Evolutionary conservation across 306 rosid species (phyloP).

Genomic region (Delonix regia): DNA sequence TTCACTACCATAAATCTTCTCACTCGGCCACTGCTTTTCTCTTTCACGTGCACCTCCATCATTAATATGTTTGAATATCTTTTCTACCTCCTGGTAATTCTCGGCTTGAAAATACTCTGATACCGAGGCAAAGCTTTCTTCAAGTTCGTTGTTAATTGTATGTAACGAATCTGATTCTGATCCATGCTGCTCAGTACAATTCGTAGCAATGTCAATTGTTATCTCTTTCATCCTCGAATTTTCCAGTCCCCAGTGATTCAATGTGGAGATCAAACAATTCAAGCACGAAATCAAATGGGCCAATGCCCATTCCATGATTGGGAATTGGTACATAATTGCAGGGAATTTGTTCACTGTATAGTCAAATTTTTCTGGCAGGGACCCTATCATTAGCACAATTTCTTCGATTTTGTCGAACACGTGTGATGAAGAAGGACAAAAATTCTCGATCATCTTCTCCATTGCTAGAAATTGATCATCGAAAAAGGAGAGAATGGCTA

Average conservation of each 20-base stretch:
- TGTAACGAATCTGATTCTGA: neutral
- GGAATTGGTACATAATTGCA: neutral
- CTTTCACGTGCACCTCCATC: neutral
- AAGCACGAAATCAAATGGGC: neutral
- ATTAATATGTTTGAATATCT: neutral
- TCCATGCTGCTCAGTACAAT: neutral
- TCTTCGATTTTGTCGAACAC: neutral
- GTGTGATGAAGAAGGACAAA: neutral
- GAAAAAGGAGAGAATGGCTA: neutral
- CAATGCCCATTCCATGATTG: neutral
- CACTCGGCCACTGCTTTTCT: neutral
- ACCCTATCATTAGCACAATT: neutral
- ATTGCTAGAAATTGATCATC: neutral
- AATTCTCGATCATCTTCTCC: neutral
- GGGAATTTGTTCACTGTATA: neutral
- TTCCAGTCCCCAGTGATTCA: neutral
- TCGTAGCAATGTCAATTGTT: neutral
- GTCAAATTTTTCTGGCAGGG: neutral
- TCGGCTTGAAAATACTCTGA: neutral
- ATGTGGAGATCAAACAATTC: neutral
- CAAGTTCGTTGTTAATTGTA: neutral
- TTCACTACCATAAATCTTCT: too few species aligned
- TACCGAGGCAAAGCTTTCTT: neutral
- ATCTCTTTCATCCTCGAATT: neutral
- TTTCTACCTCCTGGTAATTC: neutral